Evolutionary conservation across 768 basidiomycete species (phyloP).

Genomic region (Gloeostereum incarnatum): DNA sequence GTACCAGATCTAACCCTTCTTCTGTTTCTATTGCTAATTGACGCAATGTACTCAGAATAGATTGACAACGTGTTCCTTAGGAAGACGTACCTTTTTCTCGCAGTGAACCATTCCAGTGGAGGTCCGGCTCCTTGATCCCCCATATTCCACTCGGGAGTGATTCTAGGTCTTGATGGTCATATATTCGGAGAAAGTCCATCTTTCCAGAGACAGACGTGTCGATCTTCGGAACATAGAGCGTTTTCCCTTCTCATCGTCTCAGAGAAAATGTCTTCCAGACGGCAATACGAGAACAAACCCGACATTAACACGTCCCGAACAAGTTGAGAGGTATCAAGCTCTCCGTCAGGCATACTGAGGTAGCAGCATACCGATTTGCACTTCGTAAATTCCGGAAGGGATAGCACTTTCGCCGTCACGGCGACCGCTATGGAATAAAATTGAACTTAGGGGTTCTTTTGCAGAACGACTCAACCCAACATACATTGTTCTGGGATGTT

Average conservation of each 20-base stretch:
- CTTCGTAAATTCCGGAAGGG: slow-evolving; percentile 39
- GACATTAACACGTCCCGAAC: slow-evolving; percentile 40
- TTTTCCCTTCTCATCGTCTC: slow-evolving; percentile 36
- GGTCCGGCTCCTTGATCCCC: slow-evolving; percentile 67
- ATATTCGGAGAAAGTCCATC: slow-evolving; percentile 64
- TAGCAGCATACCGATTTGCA: slow-evolving; percentile 60
- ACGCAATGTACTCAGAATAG: background rate
- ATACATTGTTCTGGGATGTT: slow-evolving; percentile 58
- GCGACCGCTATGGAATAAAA: slow-evolving; percentile 26
- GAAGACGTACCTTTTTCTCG: slow-evolving; percentile 42
- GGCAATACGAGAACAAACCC: slow-evolving; percentile 27
- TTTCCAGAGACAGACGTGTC: slow-evolving; percentile 25
- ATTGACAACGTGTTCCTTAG: slow-evolving; percentile 9
- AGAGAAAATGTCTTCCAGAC: slow-evolving; percentile 1
- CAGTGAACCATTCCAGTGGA: slow-evolving; percentile 28
- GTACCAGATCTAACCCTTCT: slow-evolving; percentile 45
- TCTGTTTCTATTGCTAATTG: slow-evolving; percentile 12
- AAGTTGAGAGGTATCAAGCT: slow-evolving; percentile 50
- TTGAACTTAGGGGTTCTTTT: slow-evolving; percentile 4
- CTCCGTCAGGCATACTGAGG: slow-evolving; percentile 70
- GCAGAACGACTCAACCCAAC: background rate
- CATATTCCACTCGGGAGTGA: slow-evolving; percentile 53
- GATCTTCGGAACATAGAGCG: slow-evolving; percentile 64
- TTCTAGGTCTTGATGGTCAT: slow-evolving; percentile 47
- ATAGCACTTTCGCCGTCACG: slow-evolving; percentile 37